phyloP scores from a whole-genome alignment of 2,329 filamentous ascomycete genomes.

The Colletotrichum coccodes region DNA sequence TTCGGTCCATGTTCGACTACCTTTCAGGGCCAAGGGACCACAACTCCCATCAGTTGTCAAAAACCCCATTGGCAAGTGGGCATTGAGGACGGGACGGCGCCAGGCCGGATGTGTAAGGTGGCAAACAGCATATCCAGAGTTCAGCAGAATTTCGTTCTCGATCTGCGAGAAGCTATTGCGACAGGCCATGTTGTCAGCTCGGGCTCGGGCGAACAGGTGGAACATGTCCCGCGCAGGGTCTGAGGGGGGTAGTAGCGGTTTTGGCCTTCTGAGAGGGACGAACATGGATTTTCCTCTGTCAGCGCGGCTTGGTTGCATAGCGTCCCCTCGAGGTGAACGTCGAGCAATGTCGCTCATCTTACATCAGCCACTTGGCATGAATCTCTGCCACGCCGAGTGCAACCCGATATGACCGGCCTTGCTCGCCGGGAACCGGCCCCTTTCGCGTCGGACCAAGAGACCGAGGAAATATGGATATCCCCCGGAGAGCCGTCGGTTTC shows the following conservation, averaged over 20 bases:
- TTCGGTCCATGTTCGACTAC: not conserved
- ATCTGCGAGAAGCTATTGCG: not conserved
- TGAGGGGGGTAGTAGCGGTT: slow-evolving; percentile 27
- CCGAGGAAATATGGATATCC: slow-evolving; percentile 18
- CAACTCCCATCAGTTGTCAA: slow-evolving; percentile 23
- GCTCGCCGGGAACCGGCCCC: not conserved
- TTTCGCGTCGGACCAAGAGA: not conserved
- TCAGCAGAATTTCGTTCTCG: slow-evolving; percentile 7
- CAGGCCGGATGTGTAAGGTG: slow-evolving; percentile 25
- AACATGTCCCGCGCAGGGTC: not conserved
- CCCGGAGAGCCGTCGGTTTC: slow-evolving; percentile 3
- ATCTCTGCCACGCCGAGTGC: not conserved
- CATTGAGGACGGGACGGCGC: not conserved
- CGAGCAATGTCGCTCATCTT: not conserved
- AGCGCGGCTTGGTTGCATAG: not conserved
- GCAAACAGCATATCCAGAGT: not conserved
- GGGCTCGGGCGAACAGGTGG: slow-evolving; percentile 10
- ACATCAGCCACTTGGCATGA: not conserved
- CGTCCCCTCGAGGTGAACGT: not conserved
- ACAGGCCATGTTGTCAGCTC: not conserved
- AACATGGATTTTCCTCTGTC: no score
- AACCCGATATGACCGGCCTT: slow-evolving; percentile 1
- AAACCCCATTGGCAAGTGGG: not conserved
- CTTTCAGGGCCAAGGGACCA: not conserved
- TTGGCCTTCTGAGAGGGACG: not conserved